Percentiles rank a stretch among this genome's conserved stretches.
These are phyloP conservation scores for Heliocybe sulcata DNA, from an alignment of 1,284 basidiomycete genomes.

Conservation along the genomic window DNA sequence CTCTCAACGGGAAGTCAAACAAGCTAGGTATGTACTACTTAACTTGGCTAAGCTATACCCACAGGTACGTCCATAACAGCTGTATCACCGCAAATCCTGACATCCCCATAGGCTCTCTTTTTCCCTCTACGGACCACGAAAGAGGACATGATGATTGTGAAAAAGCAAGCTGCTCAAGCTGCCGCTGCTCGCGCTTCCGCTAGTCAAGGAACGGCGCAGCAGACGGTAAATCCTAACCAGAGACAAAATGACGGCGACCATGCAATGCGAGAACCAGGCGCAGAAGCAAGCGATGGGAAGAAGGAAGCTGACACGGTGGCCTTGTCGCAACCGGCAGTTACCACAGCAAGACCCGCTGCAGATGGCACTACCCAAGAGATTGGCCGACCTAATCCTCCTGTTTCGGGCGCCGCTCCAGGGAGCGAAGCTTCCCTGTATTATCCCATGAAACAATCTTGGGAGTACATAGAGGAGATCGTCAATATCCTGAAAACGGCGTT, in stretches of 20 bases:
- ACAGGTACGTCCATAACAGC: slow-evolving; percentile 52
- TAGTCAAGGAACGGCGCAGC: background rate
- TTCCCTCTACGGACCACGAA: slow-evolving; percentile 90
- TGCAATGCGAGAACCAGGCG: slow-evolving; percentile 19
- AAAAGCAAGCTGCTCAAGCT: slow-evolving; percentile 32
- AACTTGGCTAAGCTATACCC: slow-evolving; percentile 92
- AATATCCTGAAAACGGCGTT: slow-evolving; percentile 96
- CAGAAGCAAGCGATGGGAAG: background rate
- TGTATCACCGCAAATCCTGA: slow-evolving; percentile 6
- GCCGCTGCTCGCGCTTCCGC: slow-evolving; percentile 23
- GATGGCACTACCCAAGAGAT: slow-evolving; percentile 3
- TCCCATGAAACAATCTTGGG: slow-evolving; percentile 72
- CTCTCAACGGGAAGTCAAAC: slow-evolving; percentile 88
- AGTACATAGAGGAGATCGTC: slow-evolving; percentile 92
- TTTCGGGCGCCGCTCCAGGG: background rate
- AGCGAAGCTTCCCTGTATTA: slow-evolving; percentile 15
- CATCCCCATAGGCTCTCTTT: slow-evolving; percentile 73
- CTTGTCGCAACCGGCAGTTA: background rate
- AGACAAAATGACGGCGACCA: slow-evolving; percentile 22
- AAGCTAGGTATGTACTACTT: slow-evolving; percentile 85
- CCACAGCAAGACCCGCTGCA: slow-evolving; percentile 7
- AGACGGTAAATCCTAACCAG: background rate
- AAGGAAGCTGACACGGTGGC: background rate
- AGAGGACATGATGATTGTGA: slow-evolving; percentile 74
- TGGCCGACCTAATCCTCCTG: background rate